Evolutionary conservation across 2,329 filamentous ascomycete genomes (phyloP).

Genomic region (Pseudogymnoascus sp.): DNA sequence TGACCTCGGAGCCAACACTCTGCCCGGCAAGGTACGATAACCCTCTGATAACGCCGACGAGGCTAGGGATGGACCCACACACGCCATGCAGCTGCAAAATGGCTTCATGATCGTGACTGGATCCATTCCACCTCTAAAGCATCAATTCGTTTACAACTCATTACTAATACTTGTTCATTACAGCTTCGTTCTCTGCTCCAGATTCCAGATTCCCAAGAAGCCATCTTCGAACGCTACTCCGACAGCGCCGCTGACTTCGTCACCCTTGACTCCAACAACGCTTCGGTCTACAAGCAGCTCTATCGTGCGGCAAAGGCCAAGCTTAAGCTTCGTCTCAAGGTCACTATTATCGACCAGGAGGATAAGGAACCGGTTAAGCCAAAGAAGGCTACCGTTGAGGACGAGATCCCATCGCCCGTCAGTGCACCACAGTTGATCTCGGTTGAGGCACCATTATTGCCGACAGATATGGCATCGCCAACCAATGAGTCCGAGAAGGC

Average conservation of each 20-base stretch:
- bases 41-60: background rate
- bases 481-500: background rate
- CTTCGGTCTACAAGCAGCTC: constrained; percentile 88
- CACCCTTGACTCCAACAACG: constrained; percentile 67
- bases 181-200: constrained; percentile 64
- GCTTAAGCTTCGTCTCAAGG: constrained; percentile 86
- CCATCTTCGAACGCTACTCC: constrained; percentile 84
- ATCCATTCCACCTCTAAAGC: background rate
- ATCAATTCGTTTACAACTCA: background rate
- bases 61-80: constrained; percentile 1
- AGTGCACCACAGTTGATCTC: background rate
- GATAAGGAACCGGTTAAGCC: constrained; percentile 21
- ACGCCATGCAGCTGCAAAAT: constrained; percentile 20
- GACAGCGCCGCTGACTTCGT: constrained; percentile 82
- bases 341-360: constrained; percentile 42
- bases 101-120: constrained; percentile 23
- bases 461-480: background rate
- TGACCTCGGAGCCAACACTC: constrained; percentile 65
- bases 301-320: constrained; percentile 96
- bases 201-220: constrained; percentile 53
- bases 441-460: background rate
- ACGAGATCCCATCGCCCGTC: constrained; percentile 31
- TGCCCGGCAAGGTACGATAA: constrained; percentile 73
- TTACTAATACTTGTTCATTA: constrained; percentile 22
- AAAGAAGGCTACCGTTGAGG: constrained; percentile 42